Evolutionary conservation across 2,329 filamentous ascomycete genomes (phyloP).

Genomic region (Calonectria pseudoreteaudii): DNA sequence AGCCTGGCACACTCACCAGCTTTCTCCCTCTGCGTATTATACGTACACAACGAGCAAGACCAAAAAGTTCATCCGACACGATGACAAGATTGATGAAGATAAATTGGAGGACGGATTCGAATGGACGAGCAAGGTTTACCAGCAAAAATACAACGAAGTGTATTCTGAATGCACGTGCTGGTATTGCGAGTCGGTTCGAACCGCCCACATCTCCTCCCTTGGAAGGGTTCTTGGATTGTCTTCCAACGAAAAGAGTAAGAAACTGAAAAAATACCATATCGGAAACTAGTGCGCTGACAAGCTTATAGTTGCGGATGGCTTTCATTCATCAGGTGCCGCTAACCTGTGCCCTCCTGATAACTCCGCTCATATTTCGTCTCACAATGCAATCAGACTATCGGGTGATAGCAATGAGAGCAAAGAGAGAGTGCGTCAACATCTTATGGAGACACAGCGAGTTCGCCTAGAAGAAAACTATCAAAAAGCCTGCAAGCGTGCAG

Average conservation of each 20-base stretch:
- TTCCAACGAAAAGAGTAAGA: constrained; percentile 56
- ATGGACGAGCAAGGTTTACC: constrained; percentile 79
- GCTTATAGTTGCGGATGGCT: constrained; percentile 49
- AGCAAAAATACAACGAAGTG: constrained; percentile 71
- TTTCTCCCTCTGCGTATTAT: constrained; percentile 74
- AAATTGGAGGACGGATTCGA: constrained; percentile 74
- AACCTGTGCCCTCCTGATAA: constrained; percentile 65
- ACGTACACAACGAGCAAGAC: constrained; percentile 61
- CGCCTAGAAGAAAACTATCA: constrained; percentile 67
- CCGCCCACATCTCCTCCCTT: constrained; percentile 60
- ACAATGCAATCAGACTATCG: constrained; percentile 70
- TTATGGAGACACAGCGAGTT: constrained; percentile 33
- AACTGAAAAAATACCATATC: neutral
- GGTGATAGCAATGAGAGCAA: neutral
- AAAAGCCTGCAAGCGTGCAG: constrained; percentile 62
- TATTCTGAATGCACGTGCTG: constrained; percentile 86
- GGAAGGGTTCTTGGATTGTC: constrained; percentile 59
- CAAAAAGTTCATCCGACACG: constrained; percentile 78
- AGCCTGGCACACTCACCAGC: constrained; percentile 85
- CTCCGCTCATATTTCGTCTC: constrained; percentile 78
- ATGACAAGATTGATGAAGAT: constrained; percentile 83
- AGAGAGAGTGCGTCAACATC: constrained; percentile 25
- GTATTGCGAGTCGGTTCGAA: constrained; percentile 77
- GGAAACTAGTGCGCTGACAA: neutral
- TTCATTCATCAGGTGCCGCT: constrained; percentile 62